Percentiles rank a stretch among this genome's conserved stretches.
These are phyloP conservation scores for Arthrobotrys entomopaga DNA, from an alignment of 2,329 filamentous ascomycete genomes.

Conservation along the genomic window DNA sequence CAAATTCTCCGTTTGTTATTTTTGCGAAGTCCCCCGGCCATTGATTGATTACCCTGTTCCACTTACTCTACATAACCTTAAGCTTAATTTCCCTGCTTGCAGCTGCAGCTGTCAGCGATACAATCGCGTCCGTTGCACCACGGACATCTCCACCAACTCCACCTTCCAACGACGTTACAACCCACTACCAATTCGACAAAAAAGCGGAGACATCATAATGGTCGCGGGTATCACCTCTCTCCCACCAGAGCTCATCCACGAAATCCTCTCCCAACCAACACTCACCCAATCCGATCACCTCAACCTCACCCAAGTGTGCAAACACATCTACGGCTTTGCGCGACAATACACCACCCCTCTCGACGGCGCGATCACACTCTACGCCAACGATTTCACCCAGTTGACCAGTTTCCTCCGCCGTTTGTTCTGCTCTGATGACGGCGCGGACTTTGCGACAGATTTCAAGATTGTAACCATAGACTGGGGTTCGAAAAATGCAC, in stretches of 20 bases:
- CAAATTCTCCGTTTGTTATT: no score
- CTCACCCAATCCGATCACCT: conserved; percentile 16
- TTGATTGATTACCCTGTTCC: no score
- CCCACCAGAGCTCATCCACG: conserved; percentile 47
- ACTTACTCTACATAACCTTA: no score
- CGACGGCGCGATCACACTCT: conserved; percentile 11
- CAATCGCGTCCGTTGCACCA: no score
- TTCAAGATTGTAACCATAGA: conserved; percentile 10
- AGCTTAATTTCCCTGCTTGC: no score
- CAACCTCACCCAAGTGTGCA: conserved; percentile 14
- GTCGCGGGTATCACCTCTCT: conserved; percentile 11
- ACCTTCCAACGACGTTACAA: background rate
- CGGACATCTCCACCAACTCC: background rate
- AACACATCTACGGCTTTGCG: conserved; percentile 6
- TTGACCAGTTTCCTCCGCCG: conserved; percentile 18
- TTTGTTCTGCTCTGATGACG: conserved; percentile 3
- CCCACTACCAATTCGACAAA: background rate
- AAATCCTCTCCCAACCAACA: conserved; percentile 21
- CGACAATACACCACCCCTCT: conserved; percentile 5
- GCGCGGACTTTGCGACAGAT: conserved; percentile 1
- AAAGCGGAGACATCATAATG: conserved; percentile 10
- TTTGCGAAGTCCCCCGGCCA: no score
- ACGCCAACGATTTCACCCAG: background rate
- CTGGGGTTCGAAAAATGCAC: conserved; percentile 6
- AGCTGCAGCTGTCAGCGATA: no score